Conservation (phyloP, 495 filamentous ascomycete genomes). For the Aspergillus haitiensis region DNA sequence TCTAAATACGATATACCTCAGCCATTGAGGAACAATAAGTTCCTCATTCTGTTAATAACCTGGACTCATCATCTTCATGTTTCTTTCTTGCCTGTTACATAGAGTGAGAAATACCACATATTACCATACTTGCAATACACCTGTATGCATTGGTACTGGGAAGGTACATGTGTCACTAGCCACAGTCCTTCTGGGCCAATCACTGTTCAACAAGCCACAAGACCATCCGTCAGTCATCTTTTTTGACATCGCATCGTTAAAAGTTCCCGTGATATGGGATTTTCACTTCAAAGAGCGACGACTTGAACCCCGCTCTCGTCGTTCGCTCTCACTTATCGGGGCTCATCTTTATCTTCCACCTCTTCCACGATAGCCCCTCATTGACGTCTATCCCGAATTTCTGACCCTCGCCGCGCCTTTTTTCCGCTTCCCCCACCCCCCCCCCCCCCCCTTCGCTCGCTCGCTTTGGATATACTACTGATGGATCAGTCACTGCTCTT, state of each 20-base stretch:
- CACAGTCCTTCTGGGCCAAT: conserved; percentile 21
- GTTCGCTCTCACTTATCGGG: conserved; percentile 16
- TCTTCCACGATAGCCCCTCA: conserved; percentile 3
- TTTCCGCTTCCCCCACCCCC: neutral
- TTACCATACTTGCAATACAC: conserved; percentile 5
- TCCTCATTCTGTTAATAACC: too few species aligned
- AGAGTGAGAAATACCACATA: conserved; percentile 3
- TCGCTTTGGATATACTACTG: conserved; percentile 31
- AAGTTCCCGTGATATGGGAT: conserved; percentile 27
- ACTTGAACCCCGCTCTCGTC: conserved; percentile 24
- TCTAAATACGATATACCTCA: too few species aligned
- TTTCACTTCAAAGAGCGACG: conserved; percentile 29
- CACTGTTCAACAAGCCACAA: conserved; percentile 17
- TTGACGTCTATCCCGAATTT: conserved; percentile 8
- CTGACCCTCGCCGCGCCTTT: neutral
- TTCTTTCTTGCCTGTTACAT: neutral
- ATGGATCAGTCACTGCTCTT: conserved; percentile 45
- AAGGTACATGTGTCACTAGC: conserved; percentile 12
- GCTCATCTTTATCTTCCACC: conserved; percentile 10
- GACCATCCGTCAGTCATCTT: neutral
- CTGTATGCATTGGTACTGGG: too few species aligned
- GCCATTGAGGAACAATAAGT: too few species aligned
- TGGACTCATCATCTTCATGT: neutral
- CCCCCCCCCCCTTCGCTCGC: conserved; percentile 1
- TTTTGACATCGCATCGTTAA: conserved; percentile 16